A percentile compares a stretch with the other conserved stretches of the same genome.
These are phyloP conservation scores for Bolboschoenoplectus hybrid DNA, from an alignment of 202 grass and related monocot genomes.

Conservation along the genomic window DNA sequence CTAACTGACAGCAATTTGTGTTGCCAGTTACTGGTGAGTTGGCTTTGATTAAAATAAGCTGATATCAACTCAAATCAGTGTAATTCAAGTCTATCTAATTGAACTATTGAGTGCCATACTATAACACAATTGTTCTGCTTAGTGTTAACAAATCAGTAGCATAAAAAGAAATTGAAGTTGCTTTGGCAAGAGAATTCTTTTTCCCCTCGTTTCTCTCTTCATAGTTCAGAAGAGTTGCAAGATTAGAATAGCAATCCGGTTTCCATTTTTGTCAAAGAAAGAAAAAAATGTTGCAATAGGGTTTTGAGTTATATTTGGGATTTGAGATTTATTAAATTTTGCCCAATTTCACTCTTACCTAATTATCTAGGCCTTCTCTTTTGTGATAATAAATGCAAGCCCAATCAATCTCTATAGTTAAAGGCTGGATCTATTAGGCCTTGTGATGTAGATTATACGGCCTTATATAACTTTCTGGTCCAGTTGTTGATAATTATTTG, in stretches of 20 bases:
- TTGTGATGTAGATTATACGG: not conserved
- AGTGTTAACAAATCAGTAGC: not conserved
- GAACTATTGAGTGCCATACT: not conserved
- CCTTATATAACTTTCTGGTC: not conserved
- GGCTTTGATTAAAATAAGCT: not conserved
- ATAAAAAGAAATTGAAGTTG: slow-evolving; percentile 5
- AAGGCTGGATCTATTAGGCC: not conserved
- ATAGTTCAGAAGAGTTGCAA: not conserved
- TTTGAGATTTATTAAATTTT: not conserved
- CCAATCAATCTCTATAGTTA: not conserved
- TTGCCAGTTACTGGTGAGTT: not conserved
- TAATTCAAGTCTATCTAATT: not conserved
- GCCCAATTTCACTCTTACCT: not conserved
- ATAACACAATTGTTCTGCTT: not conserved
- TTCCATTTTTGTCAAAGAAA: not conserved
- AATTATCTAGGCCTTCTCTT: not conserved
- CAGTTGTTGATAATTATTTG: not conserved
- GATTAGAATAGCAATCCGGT: not conserved
- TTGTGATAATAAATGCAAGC: not conserved
- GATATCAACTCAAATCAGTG: not conserved
- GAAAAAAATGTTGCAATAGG: not conserved
- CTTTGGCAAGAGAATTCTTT: not conserved
- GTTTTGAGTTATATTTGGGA: not conserved
- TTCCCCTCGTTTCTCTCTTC: not conserved
- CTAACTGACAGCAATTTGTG: not conserved